A percentile compares a stretch with the other conserved stretches of the same genome.
Evolutionary conservation across 345 rosid genomes (phyloP).

Genomic region (Moricandia moricandioides): DNA sequence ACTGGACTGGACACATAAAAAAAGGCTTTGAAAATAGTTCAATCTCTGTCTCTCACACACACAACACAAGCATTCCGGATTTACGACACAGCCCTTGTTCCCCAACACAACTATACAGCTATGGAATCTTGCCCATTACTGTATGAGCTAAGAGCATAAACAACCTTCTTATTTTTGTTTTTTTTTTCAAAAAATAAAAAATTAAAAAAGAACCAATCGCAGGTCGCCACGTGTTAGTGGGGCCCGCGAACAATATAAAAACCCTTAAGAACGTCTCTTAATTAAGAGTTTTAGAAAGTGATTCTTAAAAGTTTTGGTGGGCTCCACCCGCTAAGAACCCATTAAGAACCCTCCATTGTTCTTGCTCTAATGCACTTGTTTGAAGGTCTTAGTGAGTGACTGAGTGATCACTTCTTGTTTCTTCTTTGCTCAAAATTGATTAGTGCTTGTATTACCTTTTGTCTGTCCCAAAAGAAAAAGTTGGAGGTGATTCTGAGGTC

Average conservation of each 20-base stretch:
- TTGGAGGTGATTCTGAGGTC: conserved; percentile 23
- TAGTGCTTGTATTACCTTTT: conserved; percentile 12
- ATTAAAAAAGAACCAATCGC: too few species aligned
- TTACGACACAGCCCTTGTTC: background rate
- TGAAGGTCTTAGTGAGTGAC: conserved; percentile 36
- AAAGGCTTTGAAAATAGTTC: background rate
- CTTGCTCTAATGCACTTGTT: background rate
- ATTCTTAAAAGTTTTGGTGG: too few species aligned
- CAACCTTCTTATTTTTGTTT: too few species aligned
- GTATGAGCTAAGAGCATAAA: too few species aligned
- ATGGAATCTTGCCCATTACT: background rate
- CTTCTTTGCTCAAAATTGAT: conserved; percentile 29
- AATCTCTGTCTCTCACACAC: background rate
- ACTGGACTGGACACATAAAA: background rate
- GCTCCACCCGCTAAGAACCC: too few species aligned
- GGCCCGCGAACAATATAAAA: too few species aligned
- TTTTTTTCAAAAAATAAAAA: too few species aligned
- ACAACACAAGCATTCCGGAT: background rate
- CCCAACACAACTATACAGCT: background rate
- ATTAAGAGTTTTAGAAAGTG: too few species aligned
- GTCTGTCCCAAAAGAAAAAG: conserved; percentile 20
- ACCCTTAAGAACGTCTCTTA: too few species aligned
- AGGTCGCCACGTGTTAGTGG: too few species aligned
- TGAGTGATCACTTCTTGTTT: conserved; percentile 34
- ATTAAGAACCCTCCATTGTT: too few species aligned